Percentiles rank a stretch among this genome's conserved stretches.
Evolutionary conservation across 495 filamentous ascomycete genomes (phyloP).

Genomic region (Xylaria scruposa): DNA sequence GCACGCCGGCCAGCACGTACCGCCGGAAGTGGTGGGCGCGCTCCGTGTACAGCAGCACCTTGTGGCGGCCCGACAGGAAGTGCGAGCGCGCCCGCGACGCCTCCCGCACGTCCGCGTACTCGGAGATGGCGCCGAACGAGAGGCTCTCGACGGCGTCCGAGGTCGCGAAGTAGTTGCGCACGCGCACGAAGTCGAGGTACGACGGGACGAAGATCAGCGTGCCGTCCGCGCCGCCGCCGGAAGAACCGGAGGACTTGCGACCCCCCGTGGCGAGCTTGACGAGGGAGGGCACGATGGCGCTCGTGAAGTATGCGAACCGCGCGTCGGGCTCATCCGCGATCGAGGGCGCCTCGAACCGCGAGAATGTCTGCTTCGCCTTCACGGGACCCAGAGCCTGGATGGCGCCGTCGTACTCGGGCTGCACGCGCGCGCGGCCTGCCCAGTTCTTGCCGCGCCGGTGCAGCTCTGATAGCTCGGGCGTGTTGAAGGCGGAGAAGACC

Average conservation of each 20-base stretch:
- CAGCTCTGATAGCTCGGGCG: conserved; percentile 85
- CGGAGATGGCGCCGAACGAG: conserved; percentile 84
- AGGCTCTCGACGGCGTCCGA: conserved; percentile 68
- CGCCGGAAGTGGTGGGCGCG: conserved; percentile 93
- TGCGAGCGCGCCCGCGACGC: conserved; percentile 84
- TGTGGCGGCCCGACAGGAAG: conserved; percentile 82
- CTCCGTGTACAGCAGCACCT: conserved; percentile 87
- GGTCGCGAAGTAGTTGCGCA: conserved; percentile 90
- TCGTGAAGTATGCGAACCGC: conserved; percentile 90
- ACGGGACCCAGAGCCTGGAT: conserved; percentile 68
- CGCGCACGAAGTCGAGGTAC: conserved; percentile 91
- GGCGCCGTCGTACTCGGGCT: conserved; percentile 68
- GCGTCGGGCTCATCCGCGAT: conserved; percentile 79
- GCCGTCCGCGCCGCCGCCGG: conserved; percentile 43
- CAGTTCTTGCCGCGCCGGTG: conserved; percentile 80
- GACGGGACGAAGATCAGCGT: conserved; percentile 87
- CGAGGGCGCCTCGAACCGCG: conserved; percentile 76
- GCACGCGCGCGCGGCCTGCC: conserved; percentile 75
- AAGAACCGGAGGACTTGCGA: neutral
- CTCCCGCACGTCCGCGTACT: conserved; percentile 80
- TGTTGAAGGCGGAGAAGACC: conserved; percentile 79
- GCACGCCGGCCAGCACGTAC: conserved; percentile 79
- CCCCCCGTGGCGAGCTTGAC: conserved; percentile 56
- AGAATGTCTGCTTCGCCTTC: conserved; percentile 84
- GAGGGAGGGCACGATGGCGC: conserved; percentile 76